phyloP scores from a whole-genome alignment of 768 basidiomycete species.

The Plicaturopsis crispa region DNA sequence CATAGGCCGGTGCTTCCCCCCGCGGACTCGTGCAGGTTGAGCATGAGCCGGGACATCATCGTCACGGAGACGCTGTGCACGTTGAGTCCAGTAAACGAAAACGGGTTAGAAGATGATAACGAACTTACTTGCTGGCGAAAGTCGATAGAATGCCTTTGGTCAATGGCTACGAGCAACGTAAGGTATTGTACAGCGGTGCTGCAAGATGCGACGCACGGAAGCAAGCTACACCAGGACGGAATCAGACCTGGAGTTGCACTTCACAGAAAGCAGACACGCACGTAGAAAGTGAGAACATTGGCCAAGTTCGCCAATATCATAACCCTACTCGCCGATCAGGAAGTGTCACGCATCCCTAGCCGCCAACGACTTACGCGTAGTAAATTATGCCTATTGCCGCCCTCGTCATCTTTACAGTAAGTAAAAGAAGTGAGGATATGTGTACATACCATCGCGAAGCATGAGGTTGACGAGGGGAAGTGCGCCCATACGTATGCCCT shows the following conservation, averaged over 20 bases:
- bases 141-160: constrained; percentile 20
- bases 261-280: no score
- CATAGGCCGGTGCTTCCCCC: no score
- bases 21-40: constrained; percentile 23
- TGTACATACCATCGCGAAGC: constrained; percentile 22
- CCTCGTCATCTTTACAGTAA: no score
- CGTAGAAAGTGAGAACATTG: no score
- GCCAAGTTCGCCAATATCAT: no score
- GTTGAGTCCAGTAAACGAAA: background rate
- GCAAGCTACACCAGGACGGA: constrained; percentile 4
- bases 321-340: no score
- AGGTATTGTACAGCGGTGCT: no score
- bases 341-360: no score
- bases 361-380: no score
- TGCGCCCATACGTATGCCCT: constrained; percentile 3
- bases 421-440: background rate
- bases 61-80: constrained; percentile 25
- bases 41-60: constrained; percentile 28
- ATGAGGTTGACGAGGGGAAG: constrained; percentile 18
- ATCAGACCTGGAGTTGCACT: no score
- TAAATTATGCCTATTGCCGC: no score
- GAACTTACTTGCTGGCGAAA: constrained; percentile 20
- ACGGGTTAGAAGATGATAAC: background rate
- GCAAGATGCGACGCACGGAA: no score
- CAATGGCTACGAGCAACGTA: constrained; percentile 18